Percentiles rank a stretch among this genome's conserved stretches.
phyloP scores from a whole-genome alignment of 2,329 filamentous ascomycete genomes.

The Aspergillus tanneri region DNA sequence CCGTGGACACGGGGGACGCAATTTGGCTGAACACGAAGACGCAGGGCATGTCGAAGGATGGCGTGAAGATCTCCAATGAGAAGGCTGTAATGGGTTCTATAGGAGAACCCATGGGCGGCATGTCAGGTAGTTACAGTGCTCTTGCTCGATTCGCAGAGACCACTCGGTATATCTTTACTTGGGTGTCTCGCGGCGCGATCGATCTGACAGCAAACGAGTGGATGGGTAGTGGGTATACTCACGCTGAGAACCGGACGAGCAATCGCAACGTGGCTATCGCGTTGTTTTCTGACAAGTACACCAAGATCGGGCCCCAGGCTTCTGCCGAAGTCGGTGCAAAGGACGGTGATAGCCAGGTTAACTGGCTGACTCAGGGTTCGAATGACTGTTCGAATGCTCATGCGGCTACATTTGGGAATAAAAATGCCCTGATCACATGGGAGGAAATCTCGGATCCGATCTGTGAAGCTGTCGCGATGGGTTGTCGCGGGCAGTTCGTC shows the following conservation, averaged over 20 bases:
- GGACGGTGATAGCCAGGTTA: slow-evolving; percentile 59
- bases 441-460: slow-evolving; percentile 59
- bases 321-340: slow-evolving; percentile 53
- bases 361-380: slow-evolving; percentile 57
- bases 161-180: slow-evolving; percentile 60
- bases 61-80: slow-evolving; percentile 63
- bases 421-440: slow-evolving; percentile 58
- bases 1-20: slow-evolving; percentile 62
- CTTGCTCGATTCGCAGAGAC: slow-evolving; percentile 55
- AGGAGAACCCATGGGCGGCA: slow-evolving; percentile 62
- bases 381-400: slow-evolving; percentile 60
- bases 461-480: slow-evolving; percentile 59
- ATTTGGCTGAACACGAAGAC: slow-evolving; percentile 64
- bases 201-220: slow-evolving; percentile 57
- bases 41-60: slow-evolving; percentile 52
- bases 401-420: slow-evolving; percentile 55
- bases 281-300: slow-evolving; percentile 58
- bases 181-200: slow-evolving; percentile 60
- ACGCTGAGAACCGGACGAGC: slow-evolving; percentile 54
- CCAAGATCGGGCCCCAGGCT: slow-evolving; percentile 54
- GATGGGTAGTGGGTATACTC: slow-evolving; percentile 59
- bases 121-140: slow-evolving; percentile 61
- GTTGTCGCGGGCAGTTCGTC: slow-evolving; percentile 58
- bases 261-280: slow-evolving; percentile 62
- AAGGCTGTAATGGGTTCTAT: slow-evolving; percentile 60